phyloP scores from a whole-genome alignment of 2,329 filamentous ascomycete species.

The Fusarium sp. region DNA sequence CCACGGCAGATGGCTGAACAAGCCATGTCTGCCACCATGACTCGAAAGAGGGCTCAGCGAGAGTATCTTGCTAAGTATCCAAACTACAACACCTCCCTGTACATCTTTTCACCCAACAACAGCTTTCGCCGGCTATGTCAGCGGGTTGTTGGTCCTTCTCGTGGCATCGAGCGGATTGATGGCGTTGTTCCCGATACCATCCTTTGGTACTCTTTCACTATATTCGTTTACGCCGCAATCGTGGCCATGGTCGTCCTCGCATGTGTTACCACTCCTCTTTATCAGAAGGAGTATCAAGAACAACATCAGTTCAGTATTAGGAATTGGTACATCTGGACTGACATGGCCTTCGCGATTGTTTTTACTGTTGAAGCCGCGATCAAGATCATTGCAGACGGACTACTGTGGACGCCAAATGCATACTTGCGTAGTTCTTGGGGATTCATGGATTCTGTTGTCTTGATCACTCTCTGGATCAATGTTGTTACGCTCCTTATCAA shows the following conservation, averaged over 20 bases:
- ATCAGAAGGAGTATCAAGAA: constrained; percentile 87
- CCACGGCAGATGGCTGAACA: constrained; percentile 90
- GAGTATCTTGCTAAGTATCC: constrained; percentile 91
- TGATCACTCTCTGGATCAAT: constrained; percentile 96
- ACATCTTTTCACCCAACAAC: constrained; percentile 84
- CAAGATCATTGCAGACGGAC: constrained; percentile 94
- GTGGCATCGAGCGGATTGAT: constrained; percentile 87
- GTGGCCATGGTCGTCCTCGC: constrained; percentile 98
- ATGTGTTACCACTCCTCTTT: constrained; percentile 93
- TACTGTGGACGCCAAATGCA: constrained; percentile 96
- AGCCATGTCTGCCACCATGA: constrained; percentile 84
- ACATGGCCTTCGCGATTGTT: constrained; percentile 87
- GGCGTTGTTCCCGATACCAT: constrained; percentile 89
- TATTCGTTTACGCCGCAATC: constrained; percentile 92
- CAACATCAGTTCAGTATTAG: constrained; percentile 68
- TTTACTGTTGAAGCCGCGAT: constrained; percentile 90
- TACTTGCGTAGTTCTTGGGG: constrained; percentile 98
- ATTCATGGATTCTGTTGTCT: constrained; percentile 90
- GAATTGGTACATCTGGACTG: constrained; percentile 97
- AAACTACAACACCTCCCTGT: constrained; percentile 92
- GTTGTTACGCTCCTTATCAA: constrained; percentile 85
- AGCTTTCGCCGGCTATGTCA: constrained; percentile 87
- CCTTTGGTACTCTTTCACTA: constrained; percentile 93
- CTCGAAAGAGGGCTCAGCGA: constrained; percentile 86
- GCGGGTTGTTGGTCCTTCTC: constrained; percentile 88